Evolutionary conservation across 768 basidiomycete species (phyloP), one percentile per base, ranked within the genome.

Genomic region (Steccherinum ochraceum): DNA sequence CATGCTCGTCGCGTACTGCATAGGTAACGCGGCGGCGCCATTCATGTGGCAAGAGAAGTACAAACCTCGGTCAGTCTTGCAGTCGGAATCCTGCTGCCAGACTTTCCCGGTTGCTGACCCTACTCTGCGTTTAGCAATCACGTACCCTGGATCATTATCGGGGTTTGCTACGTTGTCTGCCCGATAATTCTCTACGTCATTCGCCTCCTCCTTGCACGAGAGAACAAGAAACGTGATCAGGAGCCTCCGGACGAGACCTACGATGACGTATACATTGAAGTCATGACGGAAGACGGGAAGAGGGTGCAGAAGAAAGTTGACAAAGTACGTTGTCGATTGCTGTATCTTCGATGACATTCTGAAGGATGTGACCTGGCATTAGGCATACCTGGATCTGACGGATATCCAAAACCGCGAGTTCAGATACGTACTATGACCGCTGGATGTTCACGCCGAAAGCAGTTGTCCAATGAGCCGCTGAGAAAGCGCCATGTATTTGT

Each of bases 11-110:
- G 83, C 84, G 1, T 90, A 89, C 59, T 81, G 80, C 56, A 54
- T 81, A 19, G 79, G 80, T 24, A 88, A 89, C 51, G 69, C 84
- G 2, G 78, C 77, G 0, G 80, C 79, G n/a, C 86, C 86, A 0
- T 84, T 86, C 58, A 86, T 89, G 83, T 89, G 86, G 86, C 77
- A 81, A 60, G 69, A 69, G 0, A 69, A 77, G 62, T 88, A 84
- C 59, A 76, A 74, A 53, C 86, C 85, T 4, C 75, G 84, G 83
- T 83, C 50, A 19, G 67, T 20, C n/a, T 16, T 25, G 47, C n/a
- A n/a, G n/a, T n/a, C n/a, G n/a, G n/a, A n/a, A n/a, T n/a, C n/a
- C 20, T 48, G 46, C 51, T 4, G 20, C 12, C 39, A 39, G 12
- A 46, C 40, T 35, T 50, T 54, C 55, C 52, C 53, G 7, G 13